Evolutionary conservation across 805 yeast species (phyloP).

Genomic region (Lachancea sp.): DNA sequence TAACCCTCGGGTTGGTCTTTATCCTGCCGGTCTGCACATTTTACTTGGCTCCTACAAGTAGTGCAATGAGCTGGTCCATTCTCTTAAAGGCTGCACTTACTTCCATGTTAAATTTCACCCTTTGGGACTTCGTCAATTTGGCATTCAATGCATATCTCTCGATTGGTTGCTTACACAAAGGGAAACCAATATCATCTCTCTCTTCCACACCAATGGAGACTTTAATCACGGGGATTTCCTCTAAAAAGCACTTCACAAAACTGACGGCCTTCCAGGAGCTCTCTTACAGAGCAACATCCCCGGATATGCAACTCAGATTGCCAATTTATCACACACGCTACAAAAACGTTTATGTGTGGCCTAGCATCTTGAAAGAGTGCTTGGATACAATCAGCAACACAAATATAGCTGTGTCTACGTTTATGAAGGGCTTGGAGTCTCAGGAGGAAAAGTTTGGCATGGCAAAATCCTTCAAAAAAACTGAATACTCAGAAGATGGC

Average conservation of each 20-base stretch:
- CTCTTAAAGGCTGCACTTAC: slow-evolving; percentile 29
- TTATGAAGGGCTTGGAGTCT: slow-evolving; percentile 17
- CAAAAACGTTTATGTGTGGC: slow-evolving; percentile 48
- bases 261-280: slow-evolving; percentile 72
- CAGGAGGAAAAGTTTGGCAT: slow-evolving; percentile 10
- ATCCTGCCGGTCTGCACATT: slow-evolving; percentile 34
- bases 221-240: slow-evolving; percentile 55
- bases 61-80: slow-evolving; percentile 20
- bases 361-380: slow-evolving; percentile 54
- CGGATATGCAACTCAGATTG: slow-evolving; percentile 42
- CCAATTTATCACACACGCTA: slow-evolving; percentile 48
- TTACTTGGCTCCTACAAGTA: slow-evolving; percentile 33
- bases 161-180: slow-evolving; percentile 66
- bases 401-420: slow-evolving; percentile 33
- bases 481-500: background rate
- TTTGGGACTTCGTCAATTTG: slow-evolving; percentile 53
- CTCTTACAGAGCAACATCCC: slow-evolving; percentile 52
- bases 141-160: slow-evolving; percentile 60
- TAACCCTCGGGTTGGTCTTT: slow-evolving; percentile 30
- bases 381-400: slow-evolving; percentile 46
- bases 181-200: slow-evolving; percentile 48
- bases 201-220: slow-evolving; percentile 58
- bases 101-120: slow-evolving; percentile 34
- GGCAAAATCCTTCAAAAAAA: slow-evolving; percentile 3
- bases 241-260: slow-evolving; percentile 43